Evolutionary conservation across 805 yeast genomes (phyloP).

Genomic region (Ogataea neopini): DNA sequence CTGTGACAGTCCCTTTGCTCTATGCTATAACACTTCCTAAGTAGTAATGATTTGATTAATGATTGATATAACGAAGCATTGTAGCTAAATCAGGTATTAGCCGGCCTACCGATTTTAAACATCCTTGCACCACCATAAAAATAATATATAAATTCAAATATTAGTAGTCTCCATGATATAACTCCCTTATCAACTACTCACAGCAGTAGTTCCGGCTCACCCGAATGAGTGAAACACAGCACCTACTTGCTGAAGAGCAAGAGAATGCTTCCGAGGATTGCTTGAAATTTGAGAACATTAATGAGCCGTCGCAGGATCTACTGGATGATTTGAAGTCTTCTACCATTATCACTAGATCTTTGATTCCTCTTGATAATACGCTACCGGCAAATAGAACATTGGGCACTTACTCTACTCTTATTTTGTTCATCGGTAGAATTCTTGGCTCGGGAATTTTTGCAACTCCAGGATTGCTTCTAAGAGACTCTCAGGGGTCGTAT

Average conservation of each 20-base stretch:
- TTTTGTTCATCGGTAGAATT: slow-evolving; percentile 61
- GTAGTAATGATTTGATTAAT: background rate
- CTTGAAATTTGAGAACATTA: slow-evolving; percentile 12
- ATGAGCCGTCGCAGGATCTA: slow-evolving; percentile 18
- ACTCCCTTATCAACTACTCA: no score
- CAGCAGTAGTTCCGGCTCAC: no score
- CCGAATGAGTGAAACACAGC: background rate
- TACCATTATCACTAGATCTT: slow-evolving; percentile 17
- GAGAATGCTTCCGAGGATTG: slow-evolving; percentile 1
- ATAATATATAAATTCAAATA: no score
- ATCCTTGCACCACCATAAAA: background rate
- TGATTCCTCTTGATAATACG: slow-evolving; percentile 23
- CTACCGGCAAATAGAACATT: slow-evolving; percentile 31
- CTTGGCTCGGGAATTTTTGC: slow-evolving; percentile 74
- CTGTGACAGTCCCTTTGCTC: no score
- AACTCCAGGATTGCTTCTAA: slow-evolving; percentile 59
- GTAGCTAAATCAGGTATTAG: no score
- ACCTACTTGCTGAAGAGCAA: background rate
- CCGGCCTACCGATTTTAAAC: no score
- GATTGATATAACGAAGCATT: no score
- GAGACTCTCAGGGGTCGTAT: slow-evolving; percentile 62
- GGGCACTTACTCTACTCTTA: slow-evolving; percentile 61
- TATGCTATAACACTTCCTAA: no score
- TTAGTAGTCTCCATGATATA: no score
- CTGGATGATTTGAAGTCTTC: slow-evolving; percentile 16